These are phyloP conservation scores for Trichophyton schoenleinii DNA, from an alignment of 2,329 filamentous ascomycete genomes.

Conservation along the genomic window DNA sequence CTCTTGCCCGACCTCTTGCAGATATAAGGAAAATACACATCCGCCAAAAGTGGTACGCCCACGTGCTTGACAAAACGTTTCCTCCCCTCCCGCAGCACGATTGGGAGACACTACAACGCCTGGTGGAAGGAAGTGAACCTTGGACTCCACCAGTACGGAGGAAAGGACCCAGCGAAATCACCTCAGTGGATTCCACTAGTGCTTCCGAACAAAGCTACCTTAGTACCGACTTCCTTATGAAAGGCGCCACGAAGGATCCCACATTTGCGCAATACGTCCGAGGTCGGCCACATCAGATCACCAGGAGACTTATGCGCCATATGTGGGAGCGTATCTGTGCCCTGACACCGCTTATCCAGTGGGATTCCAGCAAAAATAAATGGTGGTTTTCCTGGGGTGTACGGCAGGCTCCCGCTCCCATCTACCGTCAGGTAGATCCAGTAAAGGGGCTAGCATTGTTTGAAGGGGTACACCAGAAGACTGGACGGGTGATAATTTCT, in stretches of 20 bases:
- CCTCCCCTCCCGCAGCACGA: conserved; percentile 31
- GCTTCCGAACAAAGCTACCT: conserved; percentile 8
- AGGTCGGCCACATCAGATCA: conserved; percentile 31
- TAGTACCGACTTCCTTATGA: conserved; percentile 21
- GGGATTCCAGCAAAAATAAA: conserved; percentile 16
- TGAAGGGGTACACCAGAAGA: conserved; percentile 11
- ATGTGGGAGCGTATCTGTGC: conserved; percentile 27
- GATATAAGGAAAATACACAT: conserved; percentile 25
- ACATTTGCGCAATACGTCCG: conserved; percentile 23
- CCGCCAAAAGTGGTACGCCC: conserved; percentile 27
- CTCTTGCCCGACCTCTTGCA: conserved; percentile 24
- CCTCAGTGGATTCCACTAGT: not conserved
- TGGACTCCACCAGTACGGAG: conserved; percentile 23
- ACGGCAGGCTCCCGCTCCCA: not conserved
- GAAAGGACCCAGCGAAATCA: conserved; percentile 6
- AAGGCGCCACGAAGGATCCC: conserved; percentile 25
- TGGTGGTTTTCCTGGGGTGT: conserved; percentile 22
- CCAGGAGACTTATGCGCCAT: conserved; percentile 27
- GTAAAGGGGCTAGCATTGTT: conserved; percentile 9
- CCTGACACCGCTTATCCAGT: conserved; percentile 22
- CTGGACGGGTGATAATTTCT: not conserved
- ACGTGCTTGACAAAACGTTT: conserved; percentile 20
- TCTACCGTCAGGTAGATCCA: conserved; percentile 10
- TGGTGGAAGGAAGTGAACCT: conserved; percentile 22
- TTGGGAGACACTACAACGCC: conserved; percentile 22